These are phyloP conservation scores for Elaphomyces granulatus DNA, from an alignment of 495 filamentous ascomycete genomes.

Conservation along the genomic window DNA sequence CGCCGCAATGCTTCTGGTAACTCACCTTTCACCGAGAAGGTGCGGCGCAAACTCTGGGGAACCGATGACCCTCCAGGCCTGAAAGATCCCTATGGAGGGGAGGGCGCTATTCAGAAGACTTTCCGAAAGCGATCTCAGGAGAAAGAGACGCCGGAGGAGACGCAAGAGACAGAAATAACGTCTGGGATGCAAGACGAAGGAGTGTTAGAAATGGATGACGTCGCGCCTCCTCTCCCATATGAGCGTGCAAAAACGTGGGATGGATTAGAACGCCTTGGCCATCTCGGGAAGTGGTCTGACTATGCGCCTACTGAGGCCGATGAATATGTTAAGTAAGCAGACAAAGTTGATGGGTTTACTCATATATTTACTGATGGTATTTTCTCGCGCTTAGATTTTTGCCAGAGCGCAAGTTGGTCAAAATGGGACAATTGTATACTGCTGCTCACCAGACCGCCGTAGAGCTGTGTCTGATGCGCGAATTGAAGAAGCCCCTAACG, in stretches of 20 bases:
- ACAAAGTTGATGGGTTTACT: neutral
- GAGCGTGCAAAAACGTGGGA: conserved; percentile 41
- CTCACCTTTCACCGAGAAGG: conserved; percentile 31
- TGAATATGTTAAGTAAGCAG: conserved; percentile 17
- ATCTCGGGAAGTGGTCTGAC: conserved; percentile 33
- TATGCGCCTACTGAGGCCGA: conserved; percentile 11
- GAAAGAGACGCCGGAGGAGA: conserved; percentile 1
- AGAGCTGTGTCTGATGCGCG: conserved; percentile 29
- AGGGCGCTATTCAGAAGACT: conserved; percentile 20
- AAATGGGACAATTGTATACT: conserved; percentile 8
- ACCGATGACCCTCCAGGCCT: conserved; percentile 39
- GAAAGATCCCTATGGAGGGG: conserved; percentile 37
- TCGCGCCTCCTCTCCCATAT: conserved; percentile 25
- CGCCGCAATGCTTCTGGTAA: conserved; percentile 28
- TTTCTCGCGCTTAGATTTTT: conserved; percentile 12
- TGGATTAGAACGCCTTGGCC: conserved; percentile 43
- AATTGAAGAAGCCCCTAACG: conserved; percentile 21
- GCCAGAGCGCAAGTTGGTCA: conserved; percentile 12
- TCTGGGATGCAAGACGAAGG: conserved; percentile 9
- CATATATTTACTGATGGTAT: too few species aligned
- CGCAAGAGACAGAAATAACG: conserved; percentile 3
- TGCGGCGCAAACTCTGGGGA: conserved; percentile 42
- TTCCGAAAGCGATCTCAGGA: conserved; percentile 8
- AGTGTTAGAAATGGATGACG: conserved; percentile 5
- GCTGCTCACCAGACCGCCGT: conserved; percentile 33